Base-by-base conservation (phyloP, 495 filamentous ascomycete genomes). In the Neurospora sp. region DNA sequence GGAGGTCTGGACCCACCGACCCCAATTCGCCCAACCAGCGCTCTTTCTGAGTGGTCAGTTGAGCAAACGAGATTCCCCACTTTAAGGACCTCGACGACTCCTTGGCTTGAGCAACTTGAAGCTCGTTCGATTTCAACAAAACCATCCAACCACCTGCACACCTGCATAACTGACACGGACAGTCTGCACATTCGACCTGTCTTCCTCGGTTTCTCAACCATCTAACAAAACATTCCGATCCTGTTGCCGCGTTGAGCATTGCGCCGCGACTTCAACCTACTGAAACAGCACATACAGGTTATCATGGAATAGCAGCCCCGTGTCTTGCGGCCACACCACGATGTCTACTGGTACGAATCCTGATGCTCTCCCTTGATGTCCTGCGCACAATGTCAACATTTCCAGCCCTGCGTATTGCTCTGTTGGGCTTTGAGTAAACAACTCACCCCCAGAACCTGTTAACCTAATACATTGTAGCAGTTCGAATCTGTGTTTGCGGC, bases 401-500 rank as follows among this genome's bases (percentile, higher is more conserved):
- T 23, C n/a, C n/a, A 31, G 5, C 2, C 5, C 1, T 31, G 0
- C n/a, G 14, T 12, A 3, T 9, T 35, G 14, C 6, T 35, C 0
- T 35, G 27, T 18, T 62, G 5, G 18, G 0, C 14, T 62, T 62
- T 23, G 20, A 6, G 5, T 54, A 0, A 2, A 23, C 9, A 44
- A 44, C n/a, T n/a, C 4, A 44, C 1, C 0, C 10, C 20, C 12
- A 0, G n/a, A 23, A 12, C 38, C 16, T 14, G 14, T 12, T 10
- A n/a, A 40, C 2, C 77, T 77, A 62, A 78, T 77, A 18, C 39
- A 35, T 5, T 39, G 69, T 44, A 76, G 75, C 83, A 91, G 96
- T 99, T 70, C 91, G 96, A 72, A 95, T 98, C 79, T 97, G 94
- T 78, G 92, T 99, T 66, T 98, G 95, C 86, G 96, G 96, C 73